Percentiles rank a stretch among this genome's conserved stretches.
Conservation (phyloP, 805 yeast genomes). For the Candida dajiaensis region DNA sequence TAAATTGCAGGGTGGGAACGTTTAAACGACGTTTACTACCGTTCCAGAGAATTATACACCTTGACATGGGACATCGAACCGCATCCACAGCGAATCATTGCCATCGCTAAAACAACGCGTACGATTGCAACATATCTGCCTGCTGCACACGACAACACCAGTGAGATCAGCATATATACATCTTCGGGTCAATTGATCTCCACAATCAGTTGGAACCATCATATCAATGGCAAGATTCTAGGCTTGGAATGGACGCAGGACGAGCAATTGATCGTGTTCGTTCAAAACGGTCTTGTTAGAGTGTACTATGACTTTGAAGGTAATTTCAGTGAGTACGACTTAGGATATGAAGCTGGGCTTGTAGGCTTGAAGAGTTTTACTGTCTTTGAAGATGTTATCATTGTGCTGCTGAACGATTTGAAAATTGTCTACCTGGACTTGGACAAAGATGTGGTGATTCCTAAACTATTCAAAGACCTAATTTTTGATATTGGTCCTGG, state of each 20-base stretch:
- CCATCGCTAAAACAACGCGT: conserved; percentile 8
- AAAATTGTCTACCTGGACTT: conserved; percentile 36
- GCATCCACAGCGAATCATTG: background rate
- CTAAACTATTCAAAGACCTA: conserved; percentile 19
- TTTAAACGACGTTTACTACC: conserved; percentile 63
- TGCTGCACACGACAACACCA: conserved; percentile 2
- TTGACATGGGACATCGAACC: conserved; percentile 6
- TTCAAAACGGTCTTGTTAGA: conserved; percentile 47
- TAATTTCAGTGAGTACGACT: conserved; percentile 50
- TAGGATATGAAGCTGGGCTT: conserved; percentile 30
- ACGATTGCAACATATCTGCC: conserved; percentile 6
- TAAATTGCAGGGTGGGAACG: conserved; percentile 60
- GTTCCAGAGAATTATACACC: conserved; percentile 46
- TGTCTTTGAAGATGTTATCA: conserved; percentile 39
- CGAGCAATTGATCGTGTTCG: conserved; percentile 52
- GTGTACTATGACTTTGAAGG: conserved; percentile 62
- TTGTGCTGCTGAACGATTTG: conserved; percentile 35
- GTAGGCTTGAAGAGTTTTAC: conserved; percentile 29
- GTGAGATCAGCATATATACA: conserved; percentile 25
- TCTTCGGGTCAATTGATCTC: conserved; percentile 28
- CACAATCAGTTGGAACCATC: conserved; percentile 35
- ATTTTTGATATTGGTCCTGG: conserved; percentile 1
- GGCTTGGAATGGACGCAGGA: conserved; percentile 46
- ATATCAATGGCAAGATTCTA: conserved; percentile 46
- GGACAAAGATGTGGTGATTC: conserved; percentile 27